A percentile compares a stretch with the other conserved stretches of the same genome.
Evolutionary conservation across 495 filamentous ascomycete species (phyloP).

Genomic region (Talaromyces trachyspermus): DNA sequence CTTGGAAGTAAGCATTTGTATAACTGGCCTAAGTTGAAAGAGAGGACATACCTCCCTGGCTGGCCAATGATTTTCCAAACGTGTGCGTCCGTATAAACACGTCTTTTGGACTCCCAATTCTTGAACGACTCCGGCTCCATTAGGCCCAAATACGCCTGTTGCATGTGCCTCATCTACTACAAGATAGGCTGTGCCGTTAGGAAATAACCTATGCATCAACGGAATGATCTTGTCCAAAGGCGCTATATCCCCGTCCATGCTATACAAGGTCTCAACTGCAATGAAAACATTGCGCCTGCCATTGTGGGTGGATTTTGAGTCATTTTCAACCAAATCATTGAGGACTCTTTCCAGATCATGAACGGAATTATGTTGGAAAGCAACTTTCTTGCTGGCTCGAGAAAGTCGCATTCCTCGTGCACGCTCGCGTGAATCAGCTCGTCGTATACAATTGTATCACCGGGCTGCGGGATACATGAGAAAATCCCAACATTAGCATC

Average conservation of each 20-base stretch:
- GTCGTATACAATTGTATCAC: constrained; percentile 67
- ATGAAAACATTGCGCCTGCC: constrained; percentile 48
- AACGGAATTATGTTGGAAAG: constrained; percentile 59
- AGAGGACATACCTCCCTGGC: constrained; percentile 55
- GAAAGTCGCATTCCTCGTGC: constrained; percentile 68
- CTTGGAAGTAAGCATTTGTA: not conserved
- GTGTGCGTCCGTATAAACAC: constrained; percentile 67
- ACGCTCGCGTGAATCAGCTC: constrained; percentile 70
- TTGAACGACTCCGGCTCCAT: constrained; percentile 61
- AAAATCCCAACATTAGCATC: constrained; percentile 71
- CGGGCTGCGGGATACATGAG: constrained; percentile 56
- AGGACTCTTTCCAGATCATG: constrained; percentile 35
- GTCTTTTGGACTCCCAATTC: constrained; percentile 56
- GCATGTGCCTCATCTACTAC: constrained; percentile 78
- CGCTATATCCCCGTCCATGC: constrained; percentile 74
- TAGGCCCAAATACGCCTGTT: constrained; percentile 56
- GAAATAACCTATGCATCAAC: constrained; percentile 49
- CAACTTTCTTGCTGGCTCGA: constrained; percentile 38
- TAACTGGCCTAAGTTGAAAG: not conserved
- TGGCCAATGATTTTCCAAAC: constrained; percentile 70
- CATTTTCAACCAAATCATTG: not conserved
- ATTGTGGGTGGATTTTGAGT: constrained; percentile 15
- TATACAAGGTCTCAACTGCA: constrained; percentile 70
- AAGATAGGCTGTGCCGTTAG: constrained; percentile 53
- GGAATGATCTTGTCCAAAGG: constrained; percentile 53